A percentile compares a stretch with the other conserved stretches of the same genome.
Evolutionary conservation across 768 basidiomycete species (phyloP).

Genomic region (Hericium rajendrae): DNA sequence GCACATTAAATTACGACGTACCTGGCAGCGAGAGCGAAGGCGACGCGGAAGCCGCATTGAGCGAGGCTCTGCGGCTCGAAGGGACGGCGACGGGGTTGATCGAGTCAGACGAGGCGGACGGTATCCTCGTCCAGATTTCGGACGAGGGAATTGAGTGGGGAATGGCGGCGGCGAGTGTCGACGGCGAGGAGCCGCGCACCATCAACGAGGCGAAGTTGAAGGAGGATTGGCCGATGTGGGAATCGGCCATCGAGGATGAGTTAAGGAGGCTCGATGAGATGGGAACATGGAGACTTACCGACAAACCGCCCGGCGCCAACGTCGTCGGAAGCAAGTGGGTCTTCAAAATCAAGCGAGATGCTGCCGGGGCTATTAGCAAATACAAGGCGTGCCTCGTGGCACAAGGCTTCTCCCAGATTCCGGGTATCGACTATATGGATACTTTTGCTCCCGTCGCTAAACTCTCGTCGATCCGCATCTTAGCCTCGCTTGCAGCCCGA

Average conservation of each 20-base stretch:
- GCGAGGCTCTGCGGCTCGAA: too few species aligned
- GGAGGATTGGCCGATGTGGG: constrained; percentile 18
- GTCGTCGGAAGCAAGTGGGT: constrained; percentile 16
- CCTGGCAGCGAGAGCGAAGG: too few species aligned
- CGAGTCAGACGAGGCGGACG: background rate
- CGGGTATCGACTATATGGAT: constrained; percentile 31
- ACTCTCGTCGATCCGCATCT: constrained; percentile 13
- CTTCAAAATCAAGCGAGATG: constrained; percentile 20
- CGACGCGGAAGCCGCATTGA: too few species aligned
- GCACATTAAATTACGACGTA: background rate
- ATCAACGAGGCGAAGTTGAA: background rate
- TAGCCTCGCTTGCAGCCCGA: constrained; percentile 26
- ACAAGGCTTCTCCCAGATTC: constrained; percentile 31
- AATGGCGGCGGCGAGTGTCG: background rate
- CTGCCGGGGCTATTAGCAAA: constrained; percentile 15
- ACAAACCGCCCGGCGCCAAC: background rate
- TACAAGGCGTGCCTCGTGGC: constrained; percentile 33
- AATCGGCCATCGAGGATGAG: constrained; percentile 1
- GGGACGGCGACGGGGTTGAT: too few species aligned
- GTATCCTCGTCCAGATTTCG: background rate
- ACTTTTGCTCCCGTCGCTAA: constrained; percentile 29
- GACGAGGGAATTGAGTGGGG: background rate
- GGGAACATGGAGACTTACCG: background rate
- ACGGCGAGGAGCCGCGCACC: background rate
- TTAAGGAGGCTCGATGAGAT: background rate